Evolutionary conservation across 257 asterid genomes (phyloP), one percentile per base, ranked within the genome.

Genomic region (Solanum lignicaule): DNA sequence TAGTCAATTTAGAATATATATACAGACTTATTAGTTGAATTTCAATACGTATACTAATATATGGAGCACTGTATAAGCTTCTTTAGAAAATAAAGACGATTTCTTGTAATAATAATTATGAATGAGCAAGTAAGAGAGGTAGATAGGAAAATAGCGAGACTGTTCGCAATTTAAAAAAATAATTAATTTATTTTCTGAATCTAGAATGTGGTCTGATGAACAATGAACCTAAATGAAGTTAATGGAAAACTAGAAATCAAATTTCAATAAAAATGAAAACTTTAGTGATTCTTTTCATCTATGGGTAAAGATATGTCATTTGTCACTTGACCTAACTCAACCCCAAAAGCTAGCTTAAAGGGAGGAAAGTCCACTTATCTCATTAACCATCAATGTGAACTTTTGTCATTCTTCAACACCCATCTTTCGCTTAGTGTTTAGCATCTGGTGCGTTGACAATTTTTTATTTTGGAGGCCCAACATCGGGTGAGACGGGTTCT

Each of bases 101-200:
- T 62, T n/a, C 15, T n/a, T 62, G 71, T 62, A 29, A n/a, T 25
- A 65, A 65, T n/a, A n/a, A n/a, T 65, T 9, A n/a, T 25, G 20
- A n/a, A 25, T 11, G 11, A 65, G 33, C 18, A 65, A 65, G 20
- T 25, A 65, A 65, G 9, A 65, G 18, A 10, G 1, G 6, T n/a
- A 10, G 3, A n/a, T 25, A 65, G 2, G 5, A 5, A 65, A 13
- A n/a, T 4, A 65, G 32, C 7, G 18, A 65, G 5, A 11, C 2
- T 2, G 1, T 1, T 4, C 1, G 32, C 9, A 10, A 11, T n/a
- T 65, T 4, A 3, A n/a, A 3, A n/a, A 25, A 39, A 9, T 4
- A 10, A 5, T 25, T 27, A 2, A 11, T 66, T 13, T 66, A 6
- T 66, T 11, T 25, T 11, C 0, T 25, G 9, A 66, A 66, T 3